A percentile compares a stretch with the other conserved stretches of the same genome.
These are phyloP conservation scores for Amorphotheca resinae DNA, from an alignment of 495 filamentous ascomycete genomes.

Conservation along the genomic window DNA sequence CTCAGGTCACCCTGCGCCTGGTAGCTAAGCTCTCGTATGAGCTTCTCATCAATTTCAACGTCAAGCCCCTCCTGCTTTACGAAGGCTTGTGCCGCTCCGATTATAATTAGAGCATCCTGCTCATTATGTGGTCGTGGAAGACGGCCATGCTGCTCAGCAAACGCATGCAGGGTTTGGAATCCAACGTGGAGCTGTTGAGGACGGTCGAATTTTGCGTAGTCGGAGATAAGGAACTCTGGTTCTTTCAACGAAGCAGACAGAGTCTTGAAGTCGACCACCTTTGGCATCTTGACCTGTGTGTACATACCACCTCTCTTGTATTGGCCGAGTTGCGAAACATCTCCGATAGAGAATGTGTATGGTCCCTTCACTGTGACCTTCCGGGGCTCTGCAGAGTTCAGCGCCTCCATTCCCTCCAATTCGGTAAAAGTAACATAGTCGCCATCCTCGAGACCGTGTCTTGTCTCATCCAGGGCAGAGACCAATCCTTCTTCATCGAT, in stretches of 20 bases:
- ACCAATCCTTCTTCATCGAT: constrained; percentile 85
- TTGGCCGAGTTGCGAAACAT: constrained; percentile 72
- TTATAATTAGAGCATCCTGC: constrained; percentile 65
- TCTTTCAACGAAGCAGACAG: constrained; percentile 64
- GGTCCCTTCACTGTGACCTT: constrained; percentile 92
- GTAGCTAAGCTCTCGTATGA: constrained; percentile 86
- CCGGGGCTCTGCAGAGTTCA: constrained; percentile 71
- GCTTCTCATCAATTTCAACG: constrained; percentile 79
- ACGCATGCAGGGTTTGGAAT: constrained; percentile 83
- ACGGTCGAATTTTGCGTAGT: constrained; percentile 95
- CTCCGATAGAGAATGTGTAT: constrained; percentile 93
- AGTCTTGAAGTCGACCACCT: constrained; percentile 78
- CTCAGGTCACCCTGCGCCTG: constrained; percentile 89
- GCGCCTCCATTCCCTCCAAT: constrained; percentile 79
- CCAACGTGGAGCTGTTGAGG: constrained; percentile 85
- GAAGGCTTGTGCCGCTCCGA: constrained; percentile 58
- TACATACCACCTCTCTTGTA: constrained; percentile 84
- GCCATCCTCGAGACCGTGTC: constrained; percentile 92
- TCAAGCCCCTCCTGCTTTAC: constrained; percentile 56
- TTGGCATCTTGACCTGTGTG: constrained; percentile 96
- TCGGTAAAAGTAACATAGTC: constrained; percentile 94
- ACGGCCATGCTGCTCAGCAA: constrained; percentile 56
- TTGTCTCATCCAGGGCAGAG: constrained; percentile 86
- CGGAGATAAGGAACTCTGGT: constrained; percentile 81
- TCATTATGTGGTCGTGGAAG: constrained; percentile 74